Conservation (phyloP, 495 filamentous ascomycete species). For the Penicillium desertorum region DNA sequence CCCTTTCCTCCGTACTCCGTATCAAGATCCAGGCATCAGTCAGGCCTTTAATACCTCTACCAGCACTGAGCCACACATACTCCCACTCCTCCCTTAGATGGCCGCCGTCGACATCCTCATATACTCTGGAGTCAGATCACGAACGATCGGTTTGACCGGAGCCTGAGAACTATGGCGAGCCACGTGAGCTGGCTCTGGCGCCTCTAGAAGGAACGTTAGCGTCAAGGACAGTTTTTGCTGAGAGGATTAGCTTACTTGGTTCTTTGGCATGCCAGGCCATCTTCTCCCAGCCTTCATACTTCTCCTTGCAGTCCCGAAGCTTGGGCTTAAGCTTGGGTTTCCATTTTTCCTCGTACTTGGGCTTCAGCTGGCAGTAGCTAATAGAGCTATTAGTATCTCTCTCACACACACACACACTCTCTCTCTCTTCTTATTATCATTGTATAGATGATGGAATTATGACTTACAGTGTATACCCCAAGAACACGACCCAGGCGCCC, state of each 20-base stretch:
- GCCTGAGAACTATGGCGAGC: background rate
- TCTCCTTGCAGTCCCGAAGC: background rate
- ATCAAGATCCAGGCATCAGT: background rate
- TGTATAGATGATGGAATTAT: background rate
- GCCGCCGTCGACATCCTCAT: background rate
- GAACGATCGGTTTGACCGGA: background rate
- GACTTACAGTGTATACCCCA: background rate
- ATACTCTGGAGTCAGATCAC: background rate
- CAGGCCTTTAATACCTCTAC: conserved; percentile 4
- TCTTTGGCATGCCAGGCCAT: background rate
- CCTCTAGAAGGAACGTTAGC: background rate
- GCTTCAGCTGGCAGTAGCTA: background rate
- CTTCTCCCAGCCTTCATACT: conserved; percentile 2
- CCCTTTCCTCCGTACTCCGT: no score
- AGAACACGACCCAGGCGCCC: no score
- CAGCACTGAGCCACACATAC: background rate
- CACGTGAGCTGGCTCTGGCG: background rate
- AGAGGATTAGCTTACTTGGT: background rate
- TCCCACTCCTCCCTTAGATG: background rate
- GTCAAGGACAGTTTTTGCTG: background rate
- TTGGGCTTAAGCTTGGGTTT: background rate
- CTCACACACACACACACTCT: no score
- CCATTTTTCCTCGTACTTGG: background rate
- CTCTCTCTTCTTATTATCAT: no score
- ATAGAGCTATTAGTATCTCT: background rate